phyloP scores from a whole-genome alignment of 306 rosid genomes.

The Cicer cuneatum region DNA sequence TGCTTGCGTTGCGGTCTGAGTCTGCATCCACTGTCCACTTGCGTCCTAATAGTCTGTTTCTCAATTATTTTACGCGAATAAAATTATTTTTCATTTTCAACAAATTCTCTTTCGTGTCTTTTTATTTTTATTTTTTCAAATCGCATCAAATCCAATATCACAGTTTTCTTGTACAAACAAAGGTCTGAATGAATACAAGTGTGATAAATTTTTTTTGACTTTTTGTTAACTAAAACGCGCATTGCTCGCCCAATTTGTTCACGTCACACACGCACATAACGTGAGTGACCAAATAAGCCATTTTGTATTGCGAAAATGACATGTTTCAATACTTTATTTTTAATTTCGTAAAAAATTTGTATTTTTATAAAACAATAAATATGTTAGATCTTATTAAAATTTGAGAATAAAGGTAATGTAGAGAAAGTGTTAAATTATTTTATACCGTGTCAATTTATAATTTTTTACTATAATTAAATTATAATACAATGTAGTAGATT shows the following conservation, averaged over 20 bases:
- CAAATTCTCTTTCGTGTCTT: constrained; percentile 3
- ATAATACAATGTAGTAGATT: no score
- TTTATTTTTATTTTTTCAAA: background rate
- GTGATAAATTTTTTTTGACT: background rate
- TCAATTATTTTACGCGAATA: background rate
- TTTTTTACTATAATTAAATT: no score
- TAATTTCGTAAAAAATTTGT: no score
- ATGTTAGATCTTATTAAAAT: no score
- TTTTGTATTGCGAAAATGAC: background rate
- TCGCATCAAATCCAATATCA: background rate
- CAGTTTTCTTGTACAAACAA: background rate
- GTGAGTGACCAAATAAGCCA: background rate
- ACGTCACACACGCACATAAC: constrained; percentile 4
- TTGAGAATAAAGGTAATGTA: no score
- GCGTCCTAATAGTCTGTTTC: background rate
- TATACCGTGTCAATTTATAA: no score
- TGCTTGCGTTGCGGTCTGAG: background rate
- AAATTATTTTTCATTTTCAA: background rate
- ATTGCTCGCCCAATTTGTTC: background rate
- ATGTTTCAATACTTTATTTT: no score
- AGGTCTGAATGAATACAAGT: background rate
- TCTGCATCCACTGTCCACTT: background rate
- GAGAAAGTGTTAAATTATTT: no score
- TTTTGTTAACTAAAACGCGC: background rate
- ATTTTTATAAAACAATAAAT: no score